Base-by-base conservation (phyloP, 768 basidiomycete species). In the Trametes elegans region DNA sequence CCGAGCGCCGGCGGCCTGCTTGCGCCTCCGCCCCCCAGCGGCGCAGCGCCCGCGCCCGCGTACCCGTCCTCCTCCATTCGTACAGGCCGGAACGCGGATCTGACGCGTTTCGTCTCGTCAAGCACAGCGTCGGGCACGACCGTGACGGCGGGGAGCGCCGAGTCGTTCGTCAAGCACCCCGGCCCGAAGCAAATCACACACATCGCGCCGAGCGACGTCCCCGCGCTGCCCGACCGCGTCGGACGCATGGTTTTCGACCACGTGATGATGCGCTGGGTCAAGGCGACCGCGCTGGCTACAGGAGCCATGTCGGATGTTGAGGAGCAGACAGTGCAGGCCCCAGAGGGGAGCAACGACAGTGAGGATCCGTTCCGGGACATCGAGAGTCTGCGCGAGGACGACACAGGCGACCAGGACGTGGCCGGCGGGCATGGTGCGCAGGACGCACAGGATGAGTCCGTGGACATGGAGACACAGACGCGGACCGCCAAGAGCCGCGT, bases 331-430 rank as follows among this genome's bases (percentile, higher is more conserved):
- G 58, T 73, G 65, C 49, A 57, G 67, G 59, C 62, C 69, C 67
- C 56, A 64, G 73, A 49, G 8, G 77, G 72, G 26, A 68, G 63
- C 72, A 75, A 79, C 36, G 76, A 79, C 38, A 90, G 88, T 58
- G 90, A 92, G 62, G 95, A 98, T 73, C 90, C 92, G 7, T 98
- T 98, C 71, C 82, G 83, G 28, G 94, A 94, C 62, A 88, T 98
- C 49, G 94, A 96, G 66, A 93, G 92, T 62, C 67, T 94, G 63
- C 75, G 80, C 29, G 87, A 88, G 51, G 88, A 58, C 32, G 49
- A 55, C 41, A 45, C 50, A 4, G 53, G 56, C 24, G 21, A 23
- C 16, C 44, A 48, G 34, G 36, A 14, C 10, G 45, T 36, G 7
- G 7, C 24, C 3, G 48, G 40, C 31, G 58, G 27, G 21, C 11